Percentiles rank a stretch among this genome's conserved stretches.
These are phyloP conservation scores for Thermochaetoides dissita DNA, from an alignment of 2,329 filamentous ascomycete species.

Conservation along the genomic window DNA sequence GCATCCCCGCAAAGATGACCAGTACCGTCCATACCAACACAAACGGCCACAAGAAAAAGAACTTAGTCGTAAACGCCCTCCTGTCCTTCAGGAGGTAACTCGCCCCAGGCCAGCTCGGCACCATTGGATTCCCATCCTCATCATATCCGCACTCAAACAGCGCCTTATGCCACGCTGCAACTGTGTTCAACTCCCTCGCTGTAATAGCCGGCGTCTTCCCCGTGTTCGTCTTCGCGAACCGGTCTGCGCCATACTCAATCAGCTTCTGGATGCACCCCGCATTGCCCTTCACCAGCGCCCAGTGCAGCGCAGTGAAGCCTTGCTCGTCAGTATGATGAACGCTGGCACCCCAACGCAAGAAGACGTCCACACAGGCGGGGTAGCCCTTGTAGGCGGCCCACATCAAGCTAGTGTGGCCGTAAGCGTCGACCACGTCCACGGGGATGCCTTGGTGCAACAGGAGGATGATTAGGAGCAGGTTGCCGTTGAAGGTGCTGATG, in stretches of 20 bases:
- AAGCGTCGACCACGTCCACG: constrained; percentile 77
- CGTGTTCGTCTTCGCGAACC: constrained; percentile 75
- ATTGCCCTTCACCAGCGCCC: constrained; percentile 89
- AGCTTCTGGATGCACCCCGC: constrained; percentile 82
- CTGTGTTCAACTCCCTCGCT: constrained; percentile 80
- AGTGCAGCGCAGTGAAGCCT: constrained; percentile 88
- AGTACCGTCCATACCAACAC: constrained; percentile 57
- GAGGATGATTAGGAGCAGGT: constrained; percentile 75
- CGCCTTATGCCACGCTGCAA: constrained; percentile 66
- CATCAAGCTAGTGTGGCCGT: constrained; percentile 91
- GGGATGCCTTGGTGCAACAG: constrained; percentile 91
- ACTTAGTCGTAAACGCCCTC: constrained; percentile 63
- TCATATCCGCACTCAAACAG: constrained; percentile 75
- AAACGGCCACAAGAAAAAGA: constrained; percentile 84
- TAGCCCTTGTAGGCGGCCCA: constrained; percentile 98
- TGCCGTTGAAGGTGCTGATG: constrained; percentile 92
- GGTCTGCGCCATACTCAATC: constrained; percentile 87
- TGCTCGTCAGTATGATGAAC: constrained; percentile 83
- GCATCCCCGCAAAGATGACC: constrained; percentile 58
- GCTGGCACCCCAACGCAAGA: constrained; percentile 87
- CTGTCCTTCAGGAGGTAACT: constrained; percentile 63
- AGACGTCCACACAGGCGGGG: constrained; percentile 79
- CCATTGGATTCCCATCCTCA: constrained; percentile 57
- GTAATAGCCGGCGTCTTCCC: constrained; percentile 83
- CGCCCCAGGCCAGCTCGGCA: constrained; percentile 57